Evolutionary conservation across 495 filamentous ascomycete genomes (phyloP).

Genomic region (Wilcoxina mikolae): DNA sequence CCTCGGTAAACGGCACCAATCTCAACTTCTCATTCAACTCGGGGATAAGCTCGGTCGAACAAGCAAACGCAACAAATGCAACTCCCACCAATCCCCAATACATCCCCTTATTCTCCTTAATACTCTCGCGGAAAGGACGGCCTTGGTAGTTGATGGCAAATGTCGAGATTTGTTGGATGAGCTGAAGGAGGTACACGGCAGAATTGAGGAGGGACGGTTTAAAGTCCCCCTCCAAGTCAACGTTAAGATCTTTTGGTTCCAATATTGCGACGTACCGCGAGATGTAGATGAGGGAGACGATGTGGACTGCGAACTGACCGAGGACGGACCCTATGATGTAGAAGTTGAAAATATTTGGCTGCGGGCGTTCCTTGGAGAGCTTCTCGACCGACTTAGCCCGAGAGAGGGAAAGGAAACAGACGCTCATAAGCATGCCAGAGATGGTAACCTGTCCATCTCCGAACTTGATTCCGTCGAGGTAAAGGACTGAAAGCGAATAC

Average conservation of each 20-base stretch:
- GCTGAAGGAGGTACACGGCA: constrained; percentile 91
- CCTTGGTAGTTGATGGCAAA: constrained; percentile 99
- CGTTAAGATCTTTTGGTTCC: constrained; percentile 54
- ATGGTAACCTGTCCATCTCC: constrained; percentile 97
- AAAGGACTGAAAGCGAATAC: constrained; percentile 91
- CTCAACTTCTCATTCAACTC: constrained; percentile 89
- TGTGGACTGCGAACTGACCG: constrained; percentile 94
- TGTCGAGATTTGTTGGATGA: constrained; percentile 98
- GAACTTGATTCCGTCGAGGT: constrained; percentile 98
- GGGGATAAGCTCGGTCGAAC: constrained; percentile 89
- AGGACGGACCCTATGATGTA: constrained; percentile 98
- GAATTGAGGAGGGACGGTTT: constrained; percentile 86
- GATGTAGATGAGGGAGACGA: constrained; percentile 85
- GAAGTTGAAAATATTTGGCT: constrained; percentile 96
- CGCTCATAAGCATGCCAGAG: constrained; percentile 98
- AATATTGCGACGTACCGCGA: constrained; percentile 70
- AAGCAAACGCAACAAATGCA: constrained; percentile 79
- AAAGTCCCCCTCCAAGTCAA: constrained; percentile 94
- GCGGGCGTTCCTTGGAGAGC: constrained; percentile 89
- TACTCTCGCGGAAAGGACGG: constrained; percentile 88
- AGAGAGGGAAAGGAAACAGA: constrained; percentile 95
- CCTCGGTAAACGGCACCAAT: constrained; percentile 76
- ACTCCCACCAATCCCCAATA: constrained; percentile 89
- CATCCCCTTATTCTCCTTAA: constrained; percentile 93
- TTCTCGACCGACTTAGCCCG: constrained; percentile 88